These are phyloP conservation scores for Hyphopichia khmerensis DNA, from an alignment of 1,139 yeast genomes.

Conservation along the genomic window DNA sequence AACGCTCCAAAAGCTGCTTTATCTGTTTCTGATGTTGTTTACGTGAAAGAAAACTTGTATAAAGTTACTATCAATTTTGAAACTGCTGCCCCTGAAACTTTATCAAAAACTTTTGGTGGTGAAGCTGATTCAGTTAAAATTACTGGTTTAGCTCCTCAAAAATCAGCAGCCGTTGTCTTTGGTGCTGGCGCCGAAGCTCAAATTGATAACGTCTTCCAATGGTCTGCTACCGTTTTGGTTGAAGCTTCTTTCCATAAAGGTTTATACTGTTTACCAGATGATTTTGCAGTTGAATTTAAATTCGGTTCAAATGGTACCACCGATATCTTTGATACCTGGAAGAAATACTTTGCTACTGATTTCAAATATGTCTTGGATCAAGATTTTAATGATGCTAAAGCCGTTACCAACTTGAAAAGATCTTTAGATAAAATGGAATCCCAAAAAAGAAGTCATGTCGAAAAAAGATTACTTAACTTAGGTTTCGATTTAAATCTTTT, in stretches of 20 bases:
- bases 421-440: slow-evolving; percentile 3
- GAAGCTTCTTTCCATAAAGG: slow-evolving; percentile 13
- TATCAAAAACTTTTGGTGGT: slow-evolving; percentile 4
- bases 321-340: slow-evolving; percentile 16
- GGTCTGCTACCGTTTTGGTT: slow-evolving; percentile 17
- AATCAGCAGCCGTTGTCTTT: slow-evolving; percentile 12
- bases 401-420: slow-evolving; percentile 7
- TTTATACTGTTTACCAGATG: slow-evolving; percentile 20
- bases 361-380: slow-evolving; percentile 15
- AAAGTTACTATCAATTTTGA: slow-evolving; percentile 18
- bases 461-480: slow-evolving; percentile 10
- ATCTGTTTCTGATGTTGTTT: slow-evolving; percentile 17
- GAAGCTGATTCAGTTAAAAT: slow-evolving; percentile 7
- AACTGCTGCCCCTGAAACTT: slow-evolving; percentile 6
- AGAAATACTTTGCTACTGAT: slow-evolving; percentile 15
- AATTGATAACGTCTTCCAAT: slow-evolving; percentile 16
- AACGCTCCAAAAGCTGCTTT: slow-evolving; percentile 19
- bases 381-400: slow-evolving; percentile 5
- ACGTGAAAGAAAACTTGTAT: slow-evolving; percentile 15
- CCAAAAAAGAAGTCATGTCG: slow-evolving; percentile 4
- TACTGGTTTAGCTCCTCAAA: slow-evolving; percentile 14
- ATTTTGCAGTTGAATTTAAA: slow-evolving; percentile 21
- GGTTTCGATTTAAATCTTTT: slow-evolving; percentile 10
- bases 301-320: slow-evolving; percentile 13
- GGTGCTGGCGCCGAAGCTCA: slow-evolving; percentile 11